Conservation (phyloP, 164 flowering plant species). For the Stephania yunnanensis region DNA sequence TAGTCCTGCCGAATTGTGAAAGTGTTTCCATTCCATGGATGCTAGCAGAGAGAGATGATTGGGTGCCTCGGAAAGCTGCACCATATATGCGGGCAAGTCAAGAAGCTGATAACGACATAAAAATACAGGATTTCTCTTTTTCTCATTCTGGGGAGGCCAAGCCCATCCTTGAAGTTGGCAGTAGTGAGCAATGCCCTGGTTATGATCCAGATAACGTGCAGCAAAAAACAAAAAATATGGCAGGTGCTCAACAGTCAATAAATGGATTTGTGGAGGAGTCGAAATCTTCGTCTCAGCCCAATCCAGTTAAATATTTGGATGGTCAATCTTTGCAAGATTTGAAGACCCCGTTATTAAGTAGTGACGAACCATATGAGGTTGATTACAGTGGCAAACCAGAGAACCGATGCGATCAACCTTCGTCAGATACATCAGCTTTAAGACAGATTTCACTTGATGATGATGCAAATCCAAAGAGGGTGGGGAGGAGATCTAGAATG, state of each 20-base stretch:
- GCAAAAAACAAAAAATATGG: constrained; percentile 22
- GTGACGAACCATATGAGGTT: constrained; percentile 24
- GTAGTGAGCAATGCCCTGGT: constrained; percentile 11
- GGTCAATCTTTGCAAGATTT: constrained; percentile 33
- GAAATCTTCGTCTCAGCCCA: constrained; percentile 6
- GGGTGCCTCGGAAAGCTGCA: constrained; percentile 48
- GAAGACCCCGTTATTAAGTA: constrained; percentile 35
- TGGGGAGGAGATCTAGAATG: constrained; percentile 76
- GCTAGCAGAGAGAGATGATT: constrained; percentile 91
- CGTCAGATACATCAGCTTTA: constrained; percentile 19
- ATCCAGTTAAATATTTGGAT: constrained; percentile 14
- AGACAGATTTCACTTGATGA: constrained; percentile 24
- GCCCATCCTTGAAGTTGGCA: constrained; percentile 17
- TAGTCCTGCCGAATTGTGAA: constrained; percentile 92
- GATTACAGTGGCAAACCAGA: constrained; percentile 16
- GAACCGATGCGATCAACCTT: constrained; percentile 17
- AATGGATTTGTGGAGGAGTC: constrained; percentile 16
- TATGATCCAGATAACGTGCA: constrained; percentile 23
- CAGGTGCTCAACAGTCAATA: constrained; percentile 11
- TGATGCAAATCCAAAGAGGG: constrained; percentile 49
- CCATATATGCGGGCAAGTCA: constrained; percentile 8
- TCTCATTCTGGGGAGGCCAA: constrained; percentile 27
- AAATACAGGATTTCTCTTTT: neutral
- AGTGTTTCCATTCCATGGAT: constrained; percentile 75
- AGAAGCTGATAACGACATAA: neutral